These are phyloP conservation scores for Blastosporella zonata DNA, from an alignment of 1,284 basidiomycete genomes.

Conservation along the genomic window DNA sequence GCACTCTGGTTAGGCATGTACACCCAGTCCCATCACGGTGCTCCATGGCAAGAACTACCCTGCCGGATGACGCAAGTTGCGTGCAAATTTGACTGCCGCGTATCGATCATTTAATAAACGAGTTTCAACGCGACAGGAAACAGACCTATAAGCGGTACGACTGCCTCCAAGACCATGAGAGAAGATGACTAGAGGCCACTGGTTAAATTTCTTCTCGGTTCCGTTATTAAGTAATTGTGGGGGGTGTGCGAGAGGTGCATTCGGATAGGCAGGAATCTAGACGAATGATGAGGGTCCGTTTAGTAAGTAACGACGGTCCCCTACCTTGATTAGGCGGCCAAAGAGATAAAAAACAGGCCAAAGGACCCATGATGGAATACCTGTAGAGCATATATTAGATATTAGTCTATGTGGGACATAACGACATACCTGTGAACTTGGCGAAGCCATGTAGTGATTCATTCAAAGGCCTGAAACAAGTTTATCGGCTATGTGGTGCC, in stretches of 20 bases:
- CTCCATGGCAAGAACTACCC: slow-evolving; percentile 74
- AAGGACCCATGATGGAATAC: slow-evolving; percentile 41
- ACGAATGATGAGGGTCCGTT: neutral
- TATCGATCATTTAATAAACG: slow-evolving; percentile 4
- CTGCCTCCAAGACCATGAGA: slow-evolving; percentile 81
- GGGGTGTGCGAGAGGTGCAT: slow-evolving; percentile 52
- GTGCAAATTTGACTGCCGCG: slow-evolving; percentile 60
- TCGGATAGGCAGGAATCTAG: slow-evolving; percentile 56
- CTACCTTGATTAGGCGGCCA: slow-evolving; percentile 43
- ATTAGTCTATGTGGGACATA: neutral
- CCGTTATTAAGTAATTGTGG: neutral
- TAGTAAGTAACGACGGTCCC: neutral
- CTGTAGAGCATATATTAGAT: slow-evolving; percentile 18
- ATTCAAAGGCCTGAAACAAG: slow-evolving; percentile 36
- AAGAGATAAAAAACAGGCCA: slow-evolving; percentile 51
- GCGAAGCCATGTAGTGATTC: slow-evolving; percentile 44
- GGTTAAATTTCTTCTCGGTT: slow-evolving; percentile 20
- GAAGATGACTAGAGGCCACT: slow-evolving; percentile 76
- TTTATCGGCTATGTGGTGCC: neutral
- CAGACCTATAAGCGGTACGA: slow-evolving; percentile 65
- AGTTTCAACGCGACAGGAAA: neutral
- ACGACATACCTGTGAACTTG: slow-evolving; percentile 36
- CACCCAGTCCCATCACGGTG: slow-evolving; percentile 76
- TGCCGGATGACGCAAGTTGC: slow-evolving; percentile 68
- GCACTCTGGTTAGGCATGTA: slow-evolving; percentile 34